A percentile compares a stretch with the other conserved stretches of the same genome.
Conservation (phyloP, 768 basidiomycete species). For the Leccinum olivaceopallidum region DNA sequence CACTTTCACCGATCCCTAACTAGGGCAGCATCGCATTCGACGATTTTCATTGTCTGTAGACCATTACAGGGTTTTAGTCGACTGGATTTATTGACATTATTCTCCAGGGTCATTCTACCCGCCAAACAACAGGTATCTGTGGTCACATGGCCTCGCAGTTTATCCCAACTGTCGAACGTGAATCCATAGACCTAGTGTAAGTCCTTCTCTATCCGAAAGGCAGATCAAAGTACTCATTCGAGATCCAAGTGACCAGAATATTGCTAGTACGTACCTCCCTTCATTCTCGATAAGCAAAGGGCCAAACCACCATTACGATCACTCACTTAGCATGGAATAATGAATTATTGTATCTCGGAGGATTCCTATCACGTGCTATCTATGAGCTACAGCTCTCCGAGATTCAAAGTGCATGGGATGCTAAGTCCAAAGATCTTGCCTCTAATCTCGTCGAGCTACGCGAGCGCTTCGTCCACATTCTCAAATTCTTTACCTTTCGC, state of each 20-base stretch:
- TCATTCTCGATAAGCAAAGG: background rate
- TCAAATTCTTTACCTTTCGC: constrained; percentile 13
- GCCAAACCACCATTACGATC: background rate
- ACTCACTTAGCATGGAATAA: background rate
- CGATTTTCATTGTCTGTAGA: constrained; percentile 73
- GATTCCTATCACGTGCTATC: background rate
- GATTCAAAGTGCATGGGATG: background rate
- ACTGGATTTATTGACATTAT: background rate
- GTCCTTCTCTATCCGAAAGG: background rate
- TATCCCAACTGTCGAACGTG: background rate
- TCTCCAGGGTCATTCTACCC: background rate
- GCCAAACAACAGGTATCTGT: background rate
- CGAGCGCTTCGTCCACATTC: constrained; percentile 1
- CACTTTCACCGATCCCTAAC: constrained; percentile 2
- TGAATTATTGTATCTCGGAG: background rate
- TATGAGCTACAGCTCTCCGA: background rate
- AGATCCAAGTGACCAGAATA: background rate
- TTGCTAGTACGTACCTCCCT: background rate
- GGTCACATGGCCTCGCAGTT: constrained; percentile 1
- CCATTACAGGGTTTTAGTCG: no score
- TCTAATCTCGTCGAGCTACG: background rate
- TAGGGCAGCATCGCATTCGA: constrained; percentile 59
- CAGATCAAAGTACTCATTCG: background rate
- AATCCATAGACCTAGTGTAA: background rate
- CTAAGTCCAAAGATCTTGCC: background rate